A percentile compares a stretch with the other conserved stretches of the same genome.
Evolutionary conservation across 2,329 filamentous ascomycete species (phyloP).

Genomic region (Fusarium sp.): DNA sequence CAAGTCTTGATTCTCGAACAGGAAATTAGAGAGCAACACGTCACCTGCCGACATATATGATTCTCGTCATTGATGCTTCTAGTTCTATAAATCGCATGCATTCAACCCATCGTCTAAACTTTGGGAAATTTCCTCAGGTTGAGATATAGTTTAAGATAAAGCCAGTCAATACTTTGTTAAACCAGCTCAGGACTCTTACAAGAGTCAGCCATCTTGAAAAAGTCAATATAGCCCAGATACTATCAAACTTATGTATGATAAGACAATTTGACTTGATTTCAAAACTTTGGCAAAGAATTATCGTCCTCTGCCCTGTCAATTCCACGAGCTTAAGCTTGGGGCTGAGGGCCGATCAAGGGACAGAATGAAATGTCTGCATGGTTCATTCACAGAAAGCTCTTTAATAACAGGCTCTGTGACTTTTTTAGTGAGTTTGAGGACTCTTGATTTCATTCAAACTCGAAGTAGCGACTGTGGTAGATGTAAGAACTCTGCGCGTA

Average conservation of each 20-base stretch:
- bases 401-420: accelerated
- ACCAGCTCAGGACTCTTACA: background rate
- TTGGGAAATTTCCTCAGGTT: background rate
- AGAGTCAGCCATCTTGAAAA: background rate
- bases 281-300: no score
- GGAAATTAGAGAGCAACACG: no score
- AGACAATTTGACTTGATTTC: no score
- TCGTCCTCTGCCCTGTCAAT: no score
- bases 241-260: no score
- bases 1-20: no score
- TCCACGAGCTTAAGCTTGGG: background rate
- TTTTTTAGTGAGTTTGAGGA: background rate
- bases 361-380: accelerated
- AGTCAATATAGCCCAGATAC: background rate
- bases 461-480: background rate
- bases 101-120: no score
- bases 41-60: background rate
- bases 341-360: accelerated
- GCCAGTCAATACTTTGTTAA: background rate
- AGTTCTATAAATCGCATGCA: no score
- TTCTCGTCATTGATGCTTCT: background rate
- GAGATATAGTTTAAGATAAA: background rate
- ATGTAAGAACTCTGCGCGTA: accelerated
- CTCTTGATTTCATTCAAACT: background rate
- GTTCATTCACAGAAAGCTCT: accelerated